Evolutionary conservation across 768 basidiomycete genomes (phyloP).

Genomic region (Lyophyllum shimeji): DNA sequence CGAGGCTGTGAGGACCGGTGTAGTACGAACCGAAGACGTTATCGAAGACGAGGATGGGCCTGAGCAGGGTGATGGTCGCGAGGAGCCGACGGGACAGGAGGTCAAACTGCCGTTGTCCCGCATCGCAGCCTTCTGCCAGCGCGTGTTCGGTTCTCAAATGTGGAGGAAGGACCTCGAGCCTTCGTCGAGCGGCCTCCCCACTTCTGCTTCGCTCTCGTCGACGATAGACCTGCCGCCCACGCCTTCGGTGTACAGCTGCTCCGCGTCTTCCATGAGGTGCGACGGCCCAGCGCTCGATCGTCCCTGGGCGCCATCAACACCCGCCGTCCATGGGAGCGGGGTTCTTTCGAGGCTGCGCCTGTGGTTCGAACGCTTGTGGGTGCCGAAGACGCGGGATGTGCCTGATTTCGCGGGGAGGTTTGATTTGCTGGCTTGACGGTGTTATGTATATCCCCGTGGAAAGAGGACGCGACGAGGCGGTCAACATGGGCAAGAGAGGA

Average conservation of each 20-base stretch:
- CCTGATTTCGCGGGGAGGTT: neutral
- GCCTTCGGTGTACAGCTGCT: neutral
- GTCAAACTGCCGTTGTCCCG: neutral
- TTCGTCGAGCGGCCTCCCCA: neutral
- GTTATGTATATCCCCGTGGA: neutral
- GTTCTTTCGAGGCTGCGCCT: neutral
- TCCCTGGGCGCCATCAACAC: neutral
- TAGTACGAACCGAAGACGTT: neutral
- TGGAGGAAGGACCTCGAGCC: neutral
- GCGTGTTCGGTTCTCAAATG: neutral
- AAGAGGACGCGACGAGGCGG: neutral
- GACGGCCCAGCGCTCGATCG: neutral
- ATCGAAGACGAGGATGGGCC: neutral
- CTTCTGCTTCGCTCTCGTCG: neutral
- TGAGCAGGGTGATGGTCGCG: too few species aligned
- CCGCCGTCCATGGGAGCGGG: neutral
- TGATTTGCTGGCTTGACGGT: neutral
- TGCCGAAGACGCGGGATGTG: neutral
- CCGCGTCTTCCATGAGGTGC: neutral
- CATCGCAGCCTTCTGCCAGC: neutral
- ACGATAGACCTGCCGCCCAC: neutral
- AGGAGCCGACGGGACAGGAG: neutral
- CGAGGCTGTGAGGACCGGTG: neutral
- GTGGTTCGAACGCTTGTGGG: neutral
- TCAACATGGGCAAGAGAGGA: neutral